Conservation (phyloP, 805 yeast genomes). For the Kodamaea sagamina region DNA sequence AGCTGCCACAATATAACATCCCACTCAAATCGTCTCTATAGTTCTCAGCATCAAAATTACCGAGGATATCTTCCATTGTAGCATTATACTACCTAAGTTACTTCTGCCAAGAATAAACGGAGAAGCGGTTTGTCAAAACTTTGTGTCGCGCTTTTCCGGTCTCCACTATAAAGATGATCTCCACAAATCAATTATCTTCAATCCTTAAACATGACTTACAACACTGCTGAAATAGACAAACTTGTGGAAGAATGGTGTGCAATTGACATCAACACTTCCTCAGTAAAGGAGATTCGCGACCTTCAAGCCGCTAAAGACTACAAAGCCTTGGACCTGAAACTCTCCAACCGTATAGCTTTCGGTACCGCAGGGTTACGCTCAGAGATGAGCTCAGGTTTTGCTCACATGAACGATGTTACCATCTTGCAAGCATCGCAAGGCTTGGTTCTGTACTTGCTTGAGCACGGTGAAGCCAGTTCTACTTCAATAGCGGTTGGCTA, state of each 20-base stretch:
- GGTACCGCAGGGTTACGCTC: conserved; percentile 95
- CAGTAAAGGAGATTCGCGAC: conserved; percentile 56
- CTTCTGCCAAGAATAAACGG: background rate
- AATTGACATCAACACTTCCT: conserved; percentile 41
- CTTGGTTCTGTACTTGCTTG: conserved; percentile 51
- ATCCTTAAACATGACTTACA: conserved; percentile 5
- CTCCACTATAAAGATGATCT: background rate
- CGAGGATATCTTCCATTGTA: no score
- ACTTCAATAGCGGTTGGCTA: conserved; percentile 75
- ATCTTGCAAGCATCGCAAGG: conserved; percentile 91
- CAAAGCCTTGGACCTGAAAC: conserved; percentile 50
- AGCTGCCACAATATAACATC: no score
- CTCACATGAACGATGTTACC: conserved; percentile 85
- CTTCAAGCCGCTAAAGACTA: conserved; percentile 42
- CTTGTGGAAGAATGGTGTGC: conserved; percentile 39
- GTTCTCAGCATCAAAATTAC: no score
- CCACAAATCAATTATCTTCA: conserved; percentile 1
- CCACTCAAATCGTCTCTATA: no score
- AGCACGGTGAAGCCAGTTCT: conserved; percentile 13
- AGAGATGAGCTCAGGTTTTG: conserved; percentile 87
- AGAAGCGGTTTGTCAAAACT: background rate
- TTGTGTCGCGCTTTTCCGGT: background rate
- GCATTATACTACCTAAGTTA: no score
- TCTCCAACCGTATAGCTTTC: conserved; percentile 66
- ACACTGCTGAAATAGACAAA: conserved; percentile 20